A percentile compares a stretch with the other conserved stretches of the same genome.
phyloP scores from a whole-genome alignment of 2,329 filamentous ascomycete genomes.

The Drechslerella dactyloides region DNA sequence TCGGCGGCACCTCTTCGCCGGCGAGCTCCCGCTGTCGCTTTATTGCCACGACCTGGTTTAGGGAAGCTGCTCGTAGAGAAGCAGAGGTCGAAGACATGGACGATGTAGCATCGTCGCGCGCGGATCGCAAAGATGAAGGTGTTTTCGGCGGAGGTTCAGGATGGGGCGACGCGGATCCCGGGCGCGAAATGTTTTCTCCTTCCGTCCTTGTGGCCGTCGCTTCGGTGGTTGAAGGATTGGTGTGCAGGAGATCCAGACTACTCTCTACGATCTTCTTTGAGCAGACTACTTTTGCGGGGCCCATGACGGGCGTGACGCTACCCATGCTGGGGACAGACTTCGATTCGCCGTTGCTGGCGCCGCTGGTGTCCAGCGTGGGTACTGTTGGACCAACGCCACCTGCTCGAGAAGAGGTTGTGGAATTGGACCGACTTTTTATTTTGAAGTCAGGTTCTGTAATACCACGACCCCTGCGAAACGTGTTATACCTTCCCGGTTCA shows the following conservation, averaged over 20 bases:
- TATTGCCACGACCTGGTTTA: slow-evolving; percentile 48
- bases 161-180: slow-evolving; percentile 40
- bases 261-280: slow-evolving; percentile 47
- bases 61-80: slow-evolving; percentile 45
- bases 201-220: slow-evolving; percentile 46
- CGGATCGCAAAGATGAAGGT: slow-evolving; percentile 45
- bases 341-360: slow-evolving; percentile 6
- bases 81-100: slow-evolving; percentile 48
- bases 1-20: slow-evolving; percentile 39
- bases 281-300: slow-evolving; percentile 40
- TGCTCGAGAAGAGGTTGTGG: slow-evolving; percentile 35
- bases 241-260: slow-evolving; percentile 43
- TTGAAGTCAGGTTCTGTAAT: slow-evolving; percentile 43
- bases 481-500: slow-evolving; percentile 51
- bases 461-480: slow-evolving; percentile 49
- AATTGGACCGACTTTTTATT: slow-evolving; percentile 49
- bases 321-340: slow-evolving; percentile 26
- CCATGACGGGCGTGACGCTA: slow-evolving; percentile 46
- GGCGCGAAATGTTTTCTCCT: slow-evolving; percentile 38
- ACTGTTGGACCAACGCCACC: slow-evolving; percentile 5
- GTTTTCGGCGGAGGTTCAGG: slow-evolving; percentile 34
- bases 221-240: slow-evolving; percentile 45
- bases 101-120: slow-evolving; percentile 43
- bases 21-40: slow-evolving; percentile 41
- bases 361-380: slow-evolving; percentile 24